Percentiles rank a stretch among this genome's conserved stretches.
phyloP scores from a whole-genome alignment of 2,329 filamentous ascomycete species.

The Cryphonectria japonica region DNA sequence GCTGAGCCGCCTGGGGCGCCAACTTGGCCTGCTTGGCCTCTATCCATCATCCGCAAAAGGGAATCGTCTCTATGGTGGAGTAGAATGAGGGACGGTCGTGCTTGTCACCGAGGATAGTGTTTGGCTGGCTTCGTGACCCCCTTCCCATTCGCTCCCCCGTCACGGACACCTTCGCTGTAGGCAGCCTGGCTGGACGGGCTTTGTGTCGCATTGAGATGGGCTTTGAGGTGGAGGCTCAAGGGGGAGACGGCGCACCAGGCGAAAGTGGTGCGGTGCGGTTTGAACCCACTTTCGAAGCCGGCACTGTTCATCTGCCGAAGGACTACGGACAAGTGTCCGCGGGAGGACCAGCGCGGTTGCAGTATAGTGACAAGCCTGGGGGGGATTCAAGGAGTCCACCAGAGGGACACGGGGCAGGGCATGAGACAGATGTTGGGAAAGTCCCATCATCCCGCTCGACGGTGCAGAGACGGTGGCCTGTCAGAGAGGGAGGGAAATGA shows the following conservation, averaged over 20 bases:
- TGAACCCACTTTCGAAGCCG: not conserved
- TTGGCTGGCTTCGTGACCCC: not conserved
- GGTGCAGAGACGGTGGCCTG: not conserved
- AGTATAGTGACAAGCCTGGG: not conserved
- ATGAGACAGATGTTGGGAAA: not conserved
- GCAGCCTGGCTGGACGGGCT: not conserved
- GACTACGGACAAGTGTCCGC: slow-evolving; percentile 24
- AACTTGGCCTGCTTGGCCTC: not conserved
- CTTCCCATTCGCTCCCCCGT: not conserved
- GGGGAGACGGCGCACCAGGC: not conserved
- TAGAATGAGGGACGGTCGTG: slow-evolving; percentile 5
- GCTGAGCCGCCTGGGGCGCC: slow-evolving; percentile 18
- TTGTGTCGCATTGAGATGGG: not conserved
- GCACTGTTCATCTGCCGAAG: slow-evolving; percentile 22
- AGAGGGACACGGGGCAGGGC: not conserved
- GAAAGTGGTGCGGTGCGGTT: not conserved
- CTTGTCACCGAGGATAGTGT: slow-evolving; percentile 4
- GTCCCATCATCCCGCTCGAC: not conserved
- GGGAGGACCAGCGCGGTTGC: slow-evolving; percentile 1
- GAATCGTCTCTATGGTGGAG: slow-evolving; percentile 4
- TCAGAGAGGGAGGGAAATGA: not conserved
- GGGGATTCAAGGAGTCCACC: not conserved
- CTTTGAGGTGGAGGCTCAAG: not conserved
- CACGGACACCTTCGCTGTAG: not conserved
- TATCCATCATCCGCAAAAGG: slow-evolving; percentile 8